Base-by-base conservation (phyloP, 345 rosid genomes). In the Melastoma malabathricum region DNA sequence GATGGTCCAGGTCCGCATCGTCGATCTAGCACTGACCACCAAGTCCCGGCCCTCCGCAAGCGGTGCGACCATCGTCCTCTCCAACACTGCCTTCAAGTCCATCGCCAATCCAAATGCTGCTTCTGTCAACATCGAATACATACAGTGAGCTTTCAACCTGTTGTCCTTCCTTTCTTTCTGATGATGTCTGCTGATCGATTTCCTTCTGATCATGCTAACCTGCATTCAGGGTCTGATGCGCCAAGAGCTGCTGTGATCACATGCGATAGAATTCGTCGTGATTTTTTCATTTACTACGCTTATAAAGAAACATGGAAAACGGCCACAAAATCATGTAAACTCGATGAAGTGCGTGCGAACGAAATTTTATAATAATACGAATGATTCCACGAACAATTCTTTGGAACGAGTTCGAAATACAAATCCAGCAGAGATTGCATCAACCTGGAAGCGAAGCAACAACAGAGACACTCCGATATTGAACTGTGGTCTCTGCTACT, bases 41-140 rank as follows among this genome's bases (percentile, higher is more conserved):
- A 69, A 61, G 20, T 74, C 86, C 0, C 52, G 59, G 17, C 75
- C 90, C 6, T 60, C 80, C 0, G 22, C 38, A 0, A 34, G 13
- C 3, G 70, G 66, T 0, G 66, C 81, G 0, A 70, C 79, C 10
- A 49, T 82, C 0, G 71, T 82, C 44, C 64, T 79, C 5, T 79
- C 86, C 0, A 55, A 59, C 0, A 51, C 73, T 4, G 86, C 86
- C 0, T 82, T 76, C 17, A 56, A 44, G 1, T 16, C 56, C 41
- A 73, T 82, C 16, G 69, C 81, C 2, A 56, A 67, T 0, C 31
- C 54, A 0, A 59, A 77, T 0, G 76, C 73, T 0, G 2, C 61
- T 0, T 56, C 23, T 5, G 23, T 82, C 41, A 79, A 82, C 67
- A 17, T 82, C 0, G 86, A 79, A 34, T 82, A 17, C 52, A 25